Evolutionary conservation across 148 eudicot species (phyloP).

Genomic region (Rhododendron ovatum): DNA sequence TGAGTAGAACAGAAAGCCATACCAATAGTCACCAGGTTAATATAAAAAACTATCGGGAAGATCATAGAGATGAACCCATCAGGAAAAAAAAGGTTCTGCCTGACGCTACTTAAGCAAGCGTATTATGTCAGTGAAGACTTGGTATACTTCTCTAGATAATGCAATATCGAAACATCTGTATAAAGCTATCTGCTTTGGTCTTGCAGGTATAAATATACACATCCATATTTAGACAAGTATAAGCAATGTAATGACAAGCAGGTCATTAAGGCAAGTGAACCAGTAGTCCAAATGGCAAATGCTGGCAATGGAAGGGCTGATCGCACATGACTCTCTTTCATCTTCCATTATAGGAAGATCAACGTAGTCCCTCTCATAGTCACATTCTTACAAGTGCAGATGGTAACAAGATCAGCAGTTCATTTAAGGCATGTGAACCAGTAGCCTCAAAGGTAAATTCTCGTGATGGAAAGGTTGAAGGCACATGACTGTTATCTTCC

Average conservation of each 20-base stretch:
- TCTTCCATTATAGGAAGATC: neutral
- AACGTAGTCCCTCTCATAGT: neutral
- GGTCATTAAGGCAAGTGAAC: neutral
- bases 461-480: conserved; percentile 2
- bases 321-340: neutral
- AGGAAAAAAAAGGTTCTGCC: neutral
- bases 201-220: neutral
- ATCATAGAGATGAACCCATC: neutral
- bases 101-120: neutral
- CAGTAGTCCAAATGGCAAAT: neutral
- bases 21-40: neutral
- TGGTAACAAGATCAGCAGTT: neutral
- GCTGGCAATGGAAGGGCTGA: neutral
- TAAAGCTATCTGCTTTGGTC: neutral
- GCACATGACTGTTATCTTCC: neutral
- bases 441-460: neutral
- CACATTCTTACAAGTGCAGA: neutral
- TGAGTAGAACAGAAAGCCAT: neutral
- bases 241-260: neutral
- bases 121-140: neutral
- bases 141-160: neutral
- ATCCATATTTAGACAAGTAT: neutral
- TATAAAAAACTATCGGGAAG: neutral
- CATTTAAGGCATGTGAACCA: neutral
- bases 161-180: neutral